Conservation (phyloP, 768 basidiomycete genomes). For the Pisolithus orientalis region DNA sequence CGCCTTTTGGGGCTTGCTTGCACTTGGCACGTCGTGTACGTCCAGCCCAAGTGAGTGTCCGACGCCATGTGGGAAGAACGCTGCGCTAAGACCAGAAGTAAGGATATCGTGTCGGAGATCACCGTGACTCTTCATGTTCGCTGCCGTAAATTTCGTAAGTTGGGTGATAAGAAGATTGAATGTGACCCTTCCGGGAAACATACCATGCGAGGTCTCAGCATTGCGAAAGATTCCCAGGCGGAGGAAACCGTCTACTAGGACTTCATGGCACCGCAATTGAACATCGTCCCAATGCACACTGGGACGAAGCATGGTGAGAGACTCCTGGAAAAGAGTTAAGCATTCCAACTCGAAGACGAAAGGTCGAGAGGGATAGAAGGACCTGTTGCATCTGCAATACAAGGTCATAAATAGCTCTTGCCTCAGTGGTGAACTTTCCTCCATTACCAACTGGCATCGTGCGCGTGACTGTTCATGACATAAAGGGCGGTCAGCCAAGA, state of each 20-base stretch:
- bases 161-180: neutral
- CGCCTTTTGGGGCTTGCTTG: constrained; percentile 65
- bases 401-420: constrained; percentile 76
- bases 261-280: constrained; percentile 77
- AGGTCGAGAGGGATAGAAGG: neutral
- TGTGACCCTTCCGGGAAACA: neutral
- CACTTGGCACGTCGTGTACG: constrained; percentile 86
- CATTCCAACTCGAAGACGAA: neutral
- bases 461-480: constrained; percentile 56
- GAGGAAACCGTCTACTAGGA: constrained; percentile 78
- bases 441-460: constrained; percentile 93
- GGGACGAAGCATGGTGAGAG: constrained; percentile 63
- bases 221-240: constrained; percentile 81
- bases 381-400: constrained; percentile 87
- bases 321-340: constrained; percentile 37
- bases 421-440: constrained; percentile 80
- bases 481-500: neutral
- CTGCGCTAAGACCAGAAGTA: constrained; percentile 66
- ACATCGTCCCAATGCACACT: constrained; percentile 89
- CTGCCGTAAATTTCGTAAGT: constrained; percentile 2
- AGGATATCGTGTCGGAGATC: constrained; percentile 48
- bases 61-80: constrained; percentile 93
- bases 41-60: constrained; percentile 92
- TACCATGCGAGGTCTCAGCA: constrained; percentile 33
- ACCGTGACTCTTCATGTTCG: constrained; percentile 8